Percentiles rank a stretch among this genome's conserved stretches.
These are phyloP conservation scores for Populus tomentosa DNA, from an alignment of 441 rosid genomes.

Conservation along the genomic window DNA sequence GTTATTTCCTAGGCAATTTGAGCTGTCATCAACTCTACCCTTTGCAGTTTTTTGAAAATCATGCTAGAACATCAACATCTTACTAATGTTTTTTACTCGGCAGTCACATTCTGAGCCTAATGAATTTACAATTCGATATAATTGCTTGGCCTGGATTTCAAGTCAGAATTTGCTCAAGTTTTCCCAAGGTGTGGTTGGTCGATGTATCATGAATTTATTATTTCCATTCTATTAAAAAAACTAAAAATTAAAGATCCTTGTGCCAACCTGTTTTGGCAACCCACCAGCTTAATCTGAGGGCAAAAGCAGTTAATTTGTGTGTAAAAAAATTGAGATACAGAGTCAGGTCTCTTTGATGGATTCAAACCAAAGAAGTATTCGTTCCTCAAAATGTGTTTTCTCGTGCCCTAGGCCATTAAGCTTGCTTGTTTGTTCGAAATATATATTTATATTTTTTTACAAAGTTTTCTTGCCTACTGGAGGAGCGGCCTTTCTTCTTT, in stretches of 20 bases:
- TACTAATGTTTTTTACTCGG: neutral
- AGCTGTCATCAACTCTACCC: conserved; percentile 27
- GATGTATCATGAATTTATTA: neutral
- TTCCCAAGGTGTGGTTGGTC: neutral
- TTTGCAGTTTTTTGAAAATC: neutral
- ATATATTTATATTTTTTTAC: no score
- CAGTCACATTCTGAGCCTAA: neutral
- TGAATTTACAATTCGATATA: neutral
- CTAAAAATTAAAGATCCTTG: neutral
- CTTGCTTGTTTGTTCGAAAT: no score
- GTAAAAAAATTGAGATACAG: neutral
- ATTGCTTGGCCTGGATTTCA: neutral
- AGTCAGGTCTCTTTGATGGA: neutral
- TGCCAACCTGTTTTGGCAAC: neutral
- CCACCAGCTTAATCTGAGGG: neutral
- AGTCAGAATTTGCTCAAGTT: neutral
- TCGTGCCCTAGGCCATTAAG: no score
- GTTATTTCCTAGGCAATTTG: neutral
- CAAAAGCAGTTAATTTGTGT: neutral
- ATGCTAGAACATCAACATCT: conserved; percentile 1
- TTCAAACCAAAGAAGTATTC: no score
- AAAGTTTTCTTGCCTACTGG: no score
- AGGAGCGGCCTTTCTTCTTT: neutral
- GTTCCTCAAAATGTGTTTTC: no score
- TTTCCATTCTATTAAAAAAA: neutral